Evolutionary conservation across 306 rosid species (phyloP), one percentile per base, ranked within the genome.

Genomic region (Elaeagnus macrophylla): DNA sequence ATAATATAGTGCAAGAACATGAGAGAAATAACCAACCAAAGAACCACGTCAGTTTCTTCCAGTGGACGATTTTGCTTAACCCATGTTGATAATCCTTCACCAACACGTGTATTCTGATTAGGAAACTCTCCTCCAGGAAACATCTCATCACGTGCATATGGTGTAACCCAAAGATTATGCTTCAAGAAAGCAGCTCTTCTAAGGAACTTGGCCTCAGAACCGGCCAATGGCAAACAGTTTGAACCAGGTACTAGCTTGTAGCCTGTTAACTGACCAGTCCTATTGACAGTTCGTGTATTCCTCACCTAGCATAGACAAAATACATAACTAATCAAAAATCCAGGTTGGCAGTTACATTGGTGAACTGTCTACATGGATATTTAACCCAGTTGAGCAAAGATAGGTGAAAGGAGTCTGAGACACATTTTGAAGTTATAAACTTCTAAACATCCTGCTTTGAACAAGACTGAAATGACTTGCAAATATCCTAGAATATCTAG

Each of bases 51-150:
- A 38, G 84, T 73, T 74, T 87, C 95, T 73, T 87, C 89, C 43
- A 87, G 65, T 16, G 89, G 42, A 35, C 94, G 67, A 61, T 87
- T 68, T 73, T 81, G 71, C 76, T 82, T 70, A 54, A 83, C 83
- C 95, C 95, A 83, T 17, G 95, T 82, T 44, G 89, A 69, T 45
- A 89, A 71, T 45, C 97, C 97, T 71, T 85, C 95, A 7, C 86
- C 67, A 11, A 63, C 84, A 6, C 86, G 84, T n/a, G 94, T 95
- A 70, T 81, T 87, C 67, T 87, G 94, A 72, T 87, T 81, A 20
- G 95, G 95, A 40, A 83, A 87, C 68, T 89, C 89, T 63, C 95
- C 94, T 58, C 97, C 97, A 9, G 95, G 95, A 73, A 68, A 81
- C 83, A 72, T 77, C 74, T 87, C 83, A 59, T 70, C 65, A 9